Evolutionary conservation across 192 early-diverging fungal species (phyloP), one percentile per base, ranked within the genome.

Genomic region (Gonapodya prolifera): DNA sequence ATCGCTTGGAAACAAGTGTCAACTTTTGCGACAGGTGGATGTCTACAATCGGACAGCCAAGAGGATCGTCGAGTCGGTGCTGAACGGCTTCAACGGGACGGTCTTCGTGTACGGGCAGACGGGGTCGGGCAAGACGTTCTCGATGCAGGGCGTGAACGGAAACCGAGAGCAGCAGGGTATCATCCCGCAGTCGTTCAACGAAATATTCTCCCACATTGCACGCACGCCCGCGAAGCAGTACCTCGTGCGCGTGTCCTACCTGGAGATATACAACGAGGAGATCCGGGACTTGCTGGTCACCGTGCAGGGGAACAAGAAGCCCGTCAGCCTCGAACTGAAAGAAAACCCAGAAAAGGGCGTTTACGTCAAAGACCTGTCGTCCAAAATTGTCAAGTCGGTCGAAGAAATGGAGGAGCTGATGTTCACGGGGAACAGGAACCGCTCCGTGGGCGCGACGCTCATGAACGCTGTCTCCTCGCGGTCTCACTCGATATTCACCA

Each of bases 271-370:
- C 83, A 87, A 87, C 78, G 86, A 87, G 75, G 86, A 87, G 75
- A 84, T 87, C 69, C 78, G 83, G 29, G 86, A 87, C 79, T 76
- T 87, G 78, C 77, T 87, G 32, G 78, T 84, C 2, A 86, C 16
- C 8, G 45, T 61, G 8, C 8, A 85, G 69, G 70, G 70, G 34
- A 75, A 34, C 33, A 79, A 82, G 35, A 77, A 80, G 74, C 31
- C 74, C 0, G 35, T 18, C 31, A 80, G 81, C 2, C 79, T 90
- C 23, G 89, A 90, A 61, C 76, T 90, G 8, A 90, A 90, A 70
- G 89, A 90, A 74, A 82, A 89, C 70, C 88, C 89, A 1, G 89
- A 90, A n/a, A 87, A 83, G 30, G 89, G 89, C n/a, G 86, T 90
- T 1, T 90, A 88, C 80, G 89, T 90, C 70, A 88, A 88, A 75